Base-by-base conservation (phyloP, 208 protist species). In the Acanthamoeba triangularis region DNA sequence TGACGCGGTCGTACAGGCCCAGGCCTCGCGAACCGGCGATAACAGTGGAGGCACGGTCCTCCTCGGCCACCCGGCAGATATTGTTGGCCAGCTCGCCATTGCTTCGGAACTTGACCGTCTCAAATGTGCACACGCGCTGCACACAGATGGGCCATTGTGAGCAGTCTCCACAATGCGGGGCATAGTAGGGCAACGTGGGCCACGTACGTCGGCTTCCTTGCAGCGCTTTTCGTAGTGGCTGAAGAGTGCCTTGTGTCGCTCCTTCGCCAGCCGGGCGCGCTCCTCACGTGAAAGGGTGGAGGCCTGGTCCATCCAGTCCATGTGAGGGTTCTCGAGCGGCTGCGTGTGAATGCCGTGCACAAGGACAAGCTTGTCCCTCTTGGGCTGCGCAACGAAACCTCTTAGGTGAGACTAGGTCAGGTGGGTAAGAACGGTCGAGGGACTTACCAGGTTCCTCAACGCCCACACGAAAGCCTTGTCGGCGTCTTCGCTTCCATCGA, bases 401-500 rank as follows among this genome's bases (percentile, higher is more conserved):
- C n/a, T 82, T 5, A 35, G 18, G 37, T 82, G 1, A 28, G 18
- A 41, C 16, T 33, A 28, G 6, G 33, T 54, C 1, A 28, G 14
- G 11, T 1, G 56, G 13, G 25, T 23, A 72, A 37, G 56, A 25
- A 7, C 35, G 54, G 30, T 37, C 8, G 76, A 28, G n/a, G 7
- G 37, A 37, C 8, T 47, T 47, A 47, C 41, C 41, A 92, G 87
- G 33, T 92, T 92, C 37, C 61, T 23, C n/a, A 74, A 30, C 4
- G 87, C 87, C 87, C 87, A 92, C n/a, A 72, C 35, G 56, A 92
- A 92, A 5, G 87, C 87, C 47, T 47, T 63, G 4, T 92, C 87
- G 14, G 87, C 87, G 41, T 92, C 87, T 35, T 92, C 87, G 59
- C 87, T 92, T 4, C 87, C 87, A 72, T 92, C 87, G 37, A 92